phyloP scores from a whole-genome alignment of 1,284 basidiomycete genomes.

The Cutaneotrichosporon sp. region DNA sequence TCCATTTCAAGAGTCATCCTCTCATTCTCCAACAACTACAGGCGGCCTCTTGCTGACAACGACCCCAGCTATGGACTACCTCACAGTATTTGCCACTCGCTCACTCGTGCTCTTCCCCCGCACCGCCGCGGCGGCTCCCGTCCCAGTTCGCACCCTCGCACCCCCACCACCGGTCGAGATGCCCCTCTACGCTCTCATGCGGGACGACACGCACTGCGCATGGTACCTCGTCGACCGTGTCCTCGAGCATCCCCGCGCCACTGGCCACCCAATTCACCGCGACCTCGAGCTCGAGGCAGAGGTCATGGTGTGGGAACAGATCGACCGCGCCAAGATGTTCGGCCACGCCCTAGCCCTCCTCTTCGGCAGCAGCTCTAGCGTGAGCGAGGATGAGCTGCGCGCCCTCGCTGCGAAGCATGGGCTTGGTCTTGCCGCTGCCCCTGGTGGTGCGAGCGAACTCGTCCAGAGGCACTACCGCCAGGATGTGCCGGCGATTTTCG shows the following conservation, averaged over 20 bases:
- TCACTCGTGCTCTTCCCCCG: slow-evolving; percentile 36
- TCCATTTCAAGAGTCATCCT: no score
- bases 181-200: slow-evolving; percentile 32
- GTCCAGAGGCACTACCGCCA: background rate
- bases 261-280: background rate
- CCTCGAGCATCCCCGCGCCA: slow-evolving; percentile 11
- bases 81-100: slow-evolving; percentile 36
- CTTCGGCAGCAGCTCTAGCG: slow-evolving; percentile 19
- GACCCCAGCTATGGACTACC: slow-evolving; percentile 37
- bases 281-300: slow-evolving; percentile 28
- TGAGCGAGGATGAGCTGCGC: slow-evolving; percentile 24
- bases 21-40: no score
- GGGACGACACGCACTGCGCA: slow-evolving; percentile 29
- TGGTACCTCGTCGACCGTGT: slow-evolving; percentile 38
- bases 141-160: slow-evolving; percentile 3
- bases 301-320: slow-evolving; percentile 36
- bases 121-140: background rate
- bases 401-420: slow-evolving; percentile 22
- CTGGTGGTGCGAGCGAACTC: no score
- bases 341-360: slow-evolving; percentile 28
- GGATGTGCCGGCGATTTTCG: slow-evolving; percentile 1
- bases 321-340: slow-evolving; percentile 38
- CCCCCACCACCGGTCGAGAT: slow-evolving; percentile 28
- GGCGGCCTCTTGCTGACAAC: no score
- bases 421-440: slow-evolving; percentile 6